Conservation (phyloP, 192 early-diverging fungal genomes). For the Hyaloraphidium curvatum region DNA sequence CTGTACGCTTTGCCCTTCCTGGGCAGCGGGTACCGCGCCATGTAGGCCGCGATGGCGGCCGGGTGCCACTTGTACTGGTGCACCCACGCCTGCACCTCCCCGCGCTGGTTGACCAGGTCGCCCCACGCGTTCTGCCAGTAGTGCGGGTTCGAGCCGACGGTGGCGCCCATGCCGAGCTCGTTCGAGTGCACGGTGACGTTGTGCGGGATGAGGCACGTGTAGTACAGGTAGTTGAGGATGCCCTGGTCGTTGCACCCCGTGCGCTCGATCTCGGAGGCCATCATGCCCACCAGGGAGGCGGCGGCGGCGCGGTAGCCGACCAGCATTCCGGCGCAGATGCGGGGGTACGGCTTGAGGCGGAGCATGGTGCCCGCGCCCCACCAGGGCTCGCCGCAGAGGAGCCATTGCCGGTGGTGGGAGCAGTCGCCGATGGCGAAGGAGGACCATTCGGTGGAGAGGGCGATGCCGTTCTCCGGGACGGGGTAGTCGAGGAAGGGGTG, state of each 20-base stretch:
- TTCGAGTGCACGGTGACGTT: not conserved
- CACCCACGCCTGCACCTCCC: no score
- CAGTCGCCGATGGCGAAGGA: not conserved
- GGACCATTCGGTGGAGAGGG: not conserved
- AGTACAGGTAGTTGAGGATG: conserved; percentile 2
- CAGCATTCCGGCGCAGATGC: not conserved
- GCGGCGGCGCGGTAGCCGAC: not conserved
- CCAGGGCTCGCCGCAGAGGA: not conserved
- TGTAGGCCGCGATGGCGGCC: no score
- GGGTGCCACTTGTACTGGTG: no score
- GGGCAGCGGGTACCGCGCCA: no score
- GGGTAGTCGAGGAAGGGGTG: not conserved
- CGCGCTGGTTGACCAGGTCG: no score
- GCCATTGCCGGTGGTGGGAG: not conserved
- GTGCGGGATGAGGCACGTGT: not conserved
- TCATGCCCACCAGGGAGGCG: not conserved
- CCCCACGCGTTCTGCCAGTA: no score
- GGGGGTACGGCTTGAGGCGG: not conserved
- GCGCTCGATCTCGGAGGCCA: not conserved
- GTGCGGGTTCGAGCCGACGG: not conserved
- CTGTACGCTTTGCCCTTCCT: no score
- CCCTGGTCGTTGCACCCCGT: conserved; percentile 1
- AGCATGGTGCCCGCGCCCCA: not conserved
- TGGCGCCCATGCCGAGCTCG: not conserved
- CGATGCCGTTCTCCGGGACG: not conserved